Percentiles rank a stretch among this genome's conserved stretches.
Conservation (phyloP, 805 yeast species). For the Saturnispora diversa region DNA sequence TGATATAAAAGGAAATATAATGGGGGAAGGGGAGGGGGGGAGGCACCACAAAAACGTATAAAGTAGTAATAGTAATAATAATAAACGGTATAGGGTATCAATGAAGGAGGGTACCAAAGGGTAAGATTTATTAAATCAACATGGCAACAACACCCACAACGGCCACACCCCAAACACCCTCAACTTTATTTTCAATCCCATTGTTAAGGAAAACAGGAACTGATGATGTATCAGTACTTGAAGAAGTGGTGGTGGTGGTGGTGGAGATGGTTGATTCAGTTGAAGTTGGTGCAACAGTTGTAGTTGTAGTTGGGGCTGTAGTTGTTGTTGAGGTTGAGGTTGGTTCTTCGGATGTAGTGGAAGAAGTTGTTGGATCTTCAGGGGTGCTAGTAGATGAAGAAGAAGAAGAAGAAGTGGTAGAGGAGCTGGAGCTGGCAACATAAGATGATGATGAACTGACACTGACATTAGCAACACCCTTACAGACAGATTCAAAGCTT, state of each 20-base stretch:
- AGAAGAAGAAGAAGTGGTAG: constrained; percentile 29
- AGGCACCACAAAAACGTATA: no score
- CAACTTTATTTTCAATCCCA: constrained; percentile 24
- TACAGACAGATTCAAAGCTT: constrained; percentile 50
- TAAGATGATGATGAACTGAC: constrained; percentile 17
- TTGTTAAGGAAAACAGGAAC: constrained; percentile 12
- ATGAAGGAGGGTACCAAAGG: neutral
- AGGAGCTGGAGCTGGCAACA: constrained; percentile 26
- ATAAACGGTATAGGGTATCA: neutral
- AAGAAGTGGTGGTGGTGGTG: constrained; percentile 16
- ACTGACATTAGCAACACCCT: constrained; percentile 32
- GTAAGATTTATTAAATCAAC: constrained; percentile 12
- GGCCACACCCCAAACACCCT: constrained; percentile 24
- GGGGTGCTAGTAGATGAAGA: constrained; percentile 26
- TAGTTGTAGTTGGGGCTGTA: constrained; percentile 23
- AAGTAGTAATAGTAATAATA: constrained; percentile 1
- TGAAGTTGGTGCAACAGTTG: constrained; percentile 18
- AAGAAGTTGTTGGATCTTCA: constrained; percentile 18
- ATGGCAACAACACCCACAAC: constrained; percentile 18
- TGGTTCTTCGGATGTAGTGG: constrained; percentile 26
- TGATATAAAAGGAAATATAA: neutral
- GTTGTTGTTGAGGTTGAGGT: constrained; percentile 18
- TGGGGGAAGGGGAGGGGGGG: no score
- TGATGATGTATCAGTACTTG: constrained; percentile 10
- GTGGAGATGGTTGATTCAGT: constrained; percentile 17